phyloP scores from a whole-genome alignment of 1,284 basidiomycete genomes.

The Heliocybe sulcata region DNA sequence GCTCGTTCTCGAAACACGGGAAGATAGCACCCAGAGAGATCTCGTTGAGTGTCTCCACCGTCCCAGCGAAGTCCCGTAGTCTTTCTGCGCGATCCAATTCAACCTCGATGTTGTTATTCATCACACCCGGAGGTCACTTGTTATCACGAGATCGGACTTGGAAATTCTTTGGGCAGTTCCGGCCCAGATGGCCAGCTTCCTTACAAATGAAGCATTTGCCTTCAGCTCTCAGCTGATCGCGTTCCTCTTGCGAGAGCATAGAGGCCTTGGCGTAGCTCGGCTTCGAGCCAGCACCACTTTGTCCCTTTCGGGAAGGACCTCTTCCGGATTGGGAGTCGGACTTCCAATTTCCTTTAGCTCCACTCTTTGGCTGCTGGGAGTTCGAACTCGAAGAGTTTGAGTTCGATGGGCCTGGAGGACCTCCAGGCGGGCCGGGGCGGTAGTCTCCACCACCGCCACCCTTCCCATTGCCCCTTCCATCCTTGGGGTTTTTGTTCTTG shows the following conservation, averaged over 20 bases:
- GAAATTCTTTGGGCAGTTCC: constrained; percentile 8
- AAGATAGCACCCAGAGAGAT: background rate
- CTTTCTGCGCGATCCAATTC: background rate
- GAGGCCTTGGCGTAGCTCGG: background rate
- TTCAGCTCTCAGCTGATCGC: constrained; percentile 6
- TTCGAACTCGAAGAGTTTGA: too few relatives aligned
- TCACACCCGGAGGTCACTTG: constrained; percentile 5
- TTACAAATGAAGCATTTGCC: constrained; percentile 13
- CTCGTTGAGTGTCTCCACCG: background rate
- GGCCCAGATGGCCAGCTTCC: constrained; percentile 9
- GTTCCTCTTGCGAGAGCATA: constrained; percentile 7
- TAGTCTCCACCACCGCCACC: too few relatives aligned
- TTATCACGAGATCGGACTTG: background rate
- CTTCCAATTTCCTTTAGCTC: too few relatives aligned
- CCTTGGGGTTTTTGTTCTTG: too few relatives aligned
- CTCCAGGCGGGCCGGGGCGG: too few relatives aligned
- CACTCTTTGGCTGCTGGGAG: too few relatives aligned
- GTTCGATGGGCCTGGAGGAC: too few relatives aligned
- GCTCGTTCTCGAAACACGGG: background rate
- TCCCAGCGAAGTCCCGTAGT: constrained; percentile 4
- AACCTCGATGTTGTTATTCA: constrained; percentile 5
- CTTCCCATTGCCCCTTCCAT: too few relatives aligned
- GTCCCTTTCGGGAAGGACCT: background rate
- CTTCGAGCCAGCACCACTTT: background rate
- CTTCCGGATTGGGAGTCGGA: background rate